Conservation (phyloP, 2,329 filamentous ascomycete genomes). For the Aspergillus pseudoglaucus region DNA sequence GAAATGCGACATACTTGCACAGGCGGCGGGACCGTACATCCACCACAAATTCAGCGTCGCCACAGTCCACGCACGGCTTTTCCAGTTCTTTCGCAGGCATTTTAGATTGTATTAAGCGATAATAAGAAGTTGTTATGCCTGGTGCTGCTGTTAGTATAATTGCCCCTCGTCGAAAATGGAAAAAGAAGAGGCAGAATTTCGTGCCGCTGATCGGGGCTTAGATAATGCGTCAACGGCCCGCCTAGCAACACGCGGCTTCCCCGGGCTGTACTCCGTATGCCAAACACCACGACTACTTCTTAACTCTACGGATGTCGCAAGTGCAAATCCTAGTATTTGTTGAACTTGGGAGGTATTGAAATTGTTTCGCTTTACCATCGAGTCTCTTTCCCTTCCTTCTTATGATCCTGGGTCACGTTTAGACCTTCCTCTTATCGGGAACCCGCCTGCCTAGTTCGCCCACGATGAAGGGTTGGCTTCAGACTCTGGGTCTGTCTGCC, state of each 20-base stretch:
- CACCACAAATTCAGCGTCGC: slow-evolving; percentile 43
- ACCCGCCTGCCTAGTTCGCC: slow-evolving; percentile 10
- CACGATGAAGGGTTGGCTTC: slow-evolving; percentile 36
- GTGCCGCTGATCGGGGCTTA: slow-evolving; percentile 14
- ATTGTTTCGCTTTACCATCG: not conserved
- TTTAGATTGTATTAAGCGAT: not conserved
- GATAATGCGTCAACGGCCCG: slow-evolving; percentile 20
- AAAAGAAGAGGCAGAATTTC: slow-evolving; percentile 15
- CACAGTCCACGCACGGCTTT: slow-evolving; percentile 52
- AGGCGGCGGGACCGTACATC: slow-evolving; percentile 54
- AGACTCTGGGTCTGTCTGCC: slow-evolving; percentile 30
- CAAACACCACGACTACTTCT: slow-evolving; percentile 12
- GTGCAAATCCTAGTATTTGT: slow-evolving; percentile 1
- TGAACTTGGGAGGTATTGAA: slow-evolving; percentile 7
- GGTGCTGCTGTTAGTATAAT: not conserved
- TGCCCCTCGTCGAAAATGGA: slow-evolving; percentile 1
- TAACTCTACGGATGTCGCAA: not conserved
- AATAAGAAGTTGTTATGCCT: not conserved
- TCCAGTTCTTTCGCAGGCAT: slow-evolving; percentile 29
- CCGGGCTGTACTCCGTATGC: slow-evolving; percentile 3
- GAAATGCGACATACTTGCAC: slow-evolving; percentile 46
- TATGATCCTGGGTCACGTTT: slow-evolving; percentile 15
- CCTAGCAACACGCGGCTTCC: slow-evolving; percentile 18
- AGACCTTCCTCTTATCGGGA: slow-evolving; percentile 9
- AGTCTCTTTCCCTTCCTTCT: slow-evolving; percentile 5